These are phyloP conservation scores for Cercospora zeae-maydis DNA, from an alignment of 2,329 filamentous ascomycete species.

Conservation along the genomic window DNA sequence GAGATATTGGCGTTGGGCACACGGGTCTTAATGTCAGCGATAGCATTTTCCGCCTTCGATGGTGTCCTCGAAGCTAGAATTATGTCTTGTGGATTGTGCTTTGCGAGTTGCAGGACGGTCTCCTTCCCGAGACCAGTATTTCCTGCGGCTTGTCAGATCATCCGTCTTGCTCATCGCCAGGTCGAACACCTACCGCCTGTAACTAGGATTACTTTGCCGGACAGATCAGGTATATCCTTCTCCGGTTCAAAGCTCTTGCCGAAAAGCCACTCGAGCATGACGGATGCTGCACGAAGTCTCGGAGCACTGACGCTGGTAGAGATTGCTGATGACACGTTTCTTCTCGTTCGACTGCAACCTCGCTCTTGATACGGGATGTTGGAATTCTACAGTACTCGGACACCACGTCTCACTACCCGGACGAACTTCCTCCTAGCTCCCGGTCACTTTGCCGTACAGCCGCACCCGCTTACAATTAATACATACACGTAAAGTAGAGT, in stretches of 20 bases:
- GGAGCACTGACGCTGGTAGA: background rate
- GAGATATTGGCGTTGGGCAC: slow-evolving; percentile 41
- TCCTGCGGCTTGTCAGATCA: slow-evolving; percentile 22
- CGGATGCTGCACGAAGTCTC: background rate
- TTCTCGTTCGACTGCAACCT: background rate
- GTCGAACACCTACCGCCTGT: slow-evolving; percentile 22
- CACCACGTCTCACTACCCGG: background rate
- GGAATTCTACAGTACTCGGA: background rate
- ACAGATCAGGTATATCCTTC: slow-evolving; percentile 34
- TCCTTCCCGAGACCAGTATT: slow-evolving; percentile 50
- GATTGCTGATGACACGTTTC: background rate
- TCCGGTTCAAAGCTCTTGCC: slow-evolving; percentile 30
- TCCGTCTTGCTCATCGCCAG: background rate
- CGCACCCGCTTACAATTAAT: background rate
- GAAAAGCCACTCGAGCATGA: slow-evolving; percentile 22
- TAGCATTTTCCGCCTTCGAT: slow-evolving; percentile 43
- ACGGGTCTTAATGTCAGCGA: slow-evolving; percentile 39
- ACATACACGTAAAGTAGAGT: background rate
- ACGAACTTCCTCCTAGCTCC: background rate
- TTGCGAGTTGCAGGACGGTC: slow-evolving; percentile 45
- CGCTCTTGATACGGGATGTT: too few relatives aligned
- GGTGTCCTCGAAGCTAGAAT: slow-evolving; percentile 47
- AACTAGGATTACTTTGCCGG: slow-evolving; percentile 33
- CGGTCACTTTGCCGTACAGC: background rate
- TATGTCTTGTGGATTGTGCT: slow-evolving; percentile 46